Conservation (phyloP, 2,329 filamentous ascomycete species). For the Aspergillus versicolor region DNA sequence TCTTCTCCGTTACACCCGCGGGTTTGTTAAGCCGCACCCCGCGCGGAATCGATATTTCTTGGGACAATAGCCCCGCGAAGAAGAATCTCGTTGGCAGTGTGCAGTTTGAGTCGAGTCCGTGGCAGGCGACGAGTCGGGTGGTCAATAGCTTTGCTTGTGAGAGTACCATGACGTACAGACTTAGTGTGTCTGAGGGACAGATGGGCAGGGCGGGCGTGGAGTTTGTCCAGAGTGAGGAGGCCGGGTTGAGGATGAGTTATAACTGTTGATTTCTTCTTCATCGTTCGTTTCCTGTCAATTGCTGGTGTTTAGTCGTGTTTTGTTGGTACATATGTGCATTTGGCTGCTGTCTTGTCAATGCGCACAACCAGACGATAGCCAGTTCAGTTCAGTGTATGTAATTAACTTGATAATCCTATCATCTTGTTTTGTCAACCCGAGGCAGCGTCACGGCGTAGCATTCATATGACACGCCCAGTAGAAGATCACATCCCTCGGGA, state of each 20-base stretch:
- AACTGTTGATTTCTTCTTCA: conserved; percentile 6
- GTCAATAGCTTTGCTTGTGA: conserved; percentile 13
- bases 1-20: conserved; percentile 1
- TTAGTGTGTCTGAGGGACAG: conserved; percentile 10
- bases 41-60: conserved; percentile 9
- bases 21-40: conserved; percentile 9
- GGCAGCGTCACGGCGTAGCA: background rate
- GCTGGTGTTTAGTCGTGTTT: background rate
- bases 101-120: background rate
- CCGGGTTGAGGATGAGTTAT: conserved; percentile 8
- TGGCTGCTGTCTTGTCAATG: background rate
- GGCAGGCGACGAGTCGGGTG: background rate
- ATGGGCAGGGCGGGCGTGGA: background rate
- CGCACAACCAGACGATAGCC: background rate
- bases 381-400: too few relatives aligned
- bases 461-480: background rate
- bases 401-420: too few relatives aligned
- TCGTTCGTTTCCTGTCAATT: too few relatives aligned
- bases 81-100: conserved; percentile 5
- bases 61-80: conserved; percentile 8
- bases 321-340: background rate
- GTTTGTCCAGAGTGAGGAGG: conserved; percentile 2
- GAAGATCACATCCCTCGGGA: background rate
- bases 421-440: too few relatives aligned
- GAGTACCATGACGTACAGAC: conserved; percentile 5